phyloP scores from a whole-genome alignment of 352 stramenopile genomes.

The Phytophthora gonapodyides region DNA sequence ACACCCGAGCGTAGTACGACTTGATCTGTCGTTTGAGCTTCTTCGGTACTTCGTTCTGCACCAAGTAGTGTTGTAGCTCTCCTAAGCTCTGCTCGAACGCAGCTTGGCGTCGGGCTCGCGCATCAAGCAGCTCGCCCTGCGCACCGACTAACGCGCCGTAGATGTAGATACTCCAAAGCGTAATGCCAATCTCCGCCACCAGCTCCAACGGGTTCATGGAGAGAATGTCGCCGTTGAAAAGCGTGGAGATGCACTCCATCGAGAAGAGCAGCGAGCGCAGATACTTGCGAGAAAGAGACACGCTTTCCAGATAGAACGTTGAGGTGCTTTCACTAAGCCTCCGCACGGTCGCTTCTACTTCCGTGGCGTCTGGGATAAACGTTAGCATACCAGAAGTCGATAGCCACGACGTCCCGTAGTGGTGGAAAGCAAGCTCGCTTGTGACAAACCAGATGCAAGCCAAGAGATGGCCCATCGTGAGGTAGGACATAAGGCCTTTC shows the following conservation, averaged over 20 bases:
- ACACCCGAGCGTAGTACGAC: conserved; percentile 72
- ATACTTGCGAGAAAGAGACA: conserved; percentile 64
- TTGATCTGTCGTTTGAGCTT: conserved; percentile 76
- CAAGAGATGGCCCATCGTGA: conserved; percentile 69
- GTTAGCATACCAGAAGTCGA: conserved; percentile 63
- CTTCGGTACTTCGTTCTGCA: conserved; percentile 74
- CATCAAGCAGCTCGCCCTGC: conserved; percentile 58
- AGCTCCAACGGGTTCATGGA: conserved; percentile 74
- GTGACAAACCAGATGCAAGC: conserved; percentile 63
- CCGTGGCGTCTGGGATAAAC: conserved; percentile 18
- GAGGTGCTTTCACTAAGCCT: conserved; percentile 27
- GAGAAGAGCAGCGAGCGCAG: conserved; percentile 67
- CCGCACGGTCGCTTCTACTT: conserved; percentile 13
- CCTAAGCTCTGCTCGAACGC: conserved; percentile 67
- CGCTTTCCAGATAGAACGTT: conserved; percentile 17
- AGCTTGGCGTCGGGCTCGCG: conserved; percentile 49
- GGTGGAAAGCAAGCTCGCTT: conserved; percentile 46
- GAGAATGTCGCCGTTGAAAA: conserved; percentile 73
- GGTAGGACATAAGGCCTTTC: conserved; percentile 49
- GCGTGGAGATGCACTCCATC: conserved; percentile 68
- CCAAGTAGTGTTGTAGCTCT: conserved; percentile 72
- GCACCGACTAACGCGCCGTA: conserved; percentile 69
- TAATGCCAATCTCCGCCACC: conserved; percentile 58
- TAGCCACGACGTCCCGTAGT: conserved; percentile 63
- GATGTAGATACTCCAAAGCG: conserved; percentile 73